Conservation (phyloP, 2,329 filamentous ascomycete genomes). For the Chaetoscypha palmicola region DNA sequence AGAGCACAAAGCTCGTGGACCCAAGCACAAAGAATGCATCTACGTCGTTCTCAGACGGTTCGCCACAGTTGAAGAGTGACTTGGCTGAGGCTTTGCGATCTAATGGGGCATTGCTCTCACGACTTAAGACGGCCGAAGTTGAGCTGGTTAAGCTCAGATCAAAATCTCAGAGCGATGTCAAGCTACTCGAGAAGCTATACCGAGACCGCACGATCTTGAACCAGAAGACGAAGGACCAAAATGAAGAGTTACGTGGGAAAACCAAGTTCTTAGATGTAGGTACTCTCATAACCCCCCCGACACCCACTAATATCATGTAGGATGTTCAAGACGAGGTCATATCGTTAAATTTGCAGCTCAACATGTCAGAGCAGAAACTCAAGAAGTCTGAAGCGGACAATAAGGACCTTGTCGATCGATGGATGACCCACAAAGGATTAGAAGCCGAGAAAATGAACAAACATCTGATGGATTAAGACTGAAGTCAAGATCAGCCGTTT, state of each 20-base stretch:
- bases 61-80: constrained; percentile 55
- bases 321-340: constrained; percentile 92
- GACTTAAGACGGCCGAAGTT: constrained; percentile 53
- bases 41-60: no score
- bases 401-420: constrained; percentile 79
- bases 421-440: constrained; percentile 80
- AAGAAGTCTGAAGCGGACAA: constrained; percentile 75
- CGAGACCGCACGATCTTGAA: constrained; percentile 55
- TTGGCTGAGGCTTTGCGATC: constrained; percentile 71
- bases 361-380: constrained; percentile 71
- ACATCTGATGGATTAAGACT: constrained; percentile 33
- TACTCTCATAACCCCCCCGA: no score
- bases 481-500: not conserved
- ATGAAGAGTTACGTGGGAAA: constrained; percentile 81
- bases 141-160: constrained; percentile 59
- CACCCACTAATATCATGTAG: no score
- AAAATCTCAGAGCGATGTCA: constrained; percentile 52
- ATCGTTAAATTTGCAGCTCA: constrained; percentile 77
- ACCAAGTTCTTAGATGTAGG: constrained; percentile 69
- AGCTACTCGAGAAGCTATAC: constrained; percentile 54
- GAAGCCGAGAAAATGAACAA: constrained; percentile 84
- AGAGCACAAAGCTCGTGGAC: no score
- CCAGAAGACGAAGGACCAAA: constrained; percentile 67
- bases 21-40: no score
- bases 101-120: constrained; percentile 58